Conservation (phyloP, 2,329 filamentous ascomycete species). For the Rhytidhysteron rufulum region DNA sequence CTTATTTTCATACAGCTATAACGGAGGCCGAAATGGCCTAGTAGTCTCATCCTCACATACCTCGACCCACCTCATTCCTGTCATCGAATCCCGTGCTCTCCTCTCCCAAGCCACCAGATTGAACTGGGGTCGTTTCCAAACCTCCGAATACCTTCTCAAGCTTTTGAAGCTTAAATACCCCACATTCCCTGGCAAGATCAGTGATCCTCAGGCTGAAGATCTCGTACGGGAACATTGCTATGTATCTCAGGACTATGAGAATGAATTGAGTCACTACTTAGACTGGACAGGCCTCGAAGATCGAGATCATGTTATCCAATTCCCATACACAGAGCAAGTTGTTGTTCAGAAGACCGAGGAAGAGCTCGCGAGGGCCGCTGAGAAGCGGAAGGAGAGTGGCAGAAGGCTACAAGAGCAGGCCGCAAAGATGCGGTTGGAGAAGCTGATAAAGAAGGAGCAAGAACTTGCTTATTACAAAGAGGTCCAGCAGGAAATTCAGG, state of each 20-base stretch:
- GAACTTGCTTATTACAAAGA: slow-evolving; percentile 92
- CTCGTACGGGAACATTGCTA: slow-evolving; percentile 89
- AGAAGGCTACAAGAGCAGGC: slow-evolving; percentile 90
- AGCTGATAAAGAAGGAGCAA: slow-evolving; percentile 91
- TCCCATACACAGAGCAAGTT: slow-evolving; percentile 88
- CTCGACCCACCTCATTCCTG: slow-evolving; percentile 91
- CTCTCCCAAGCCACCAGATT: slow-evolving; percentile 81
- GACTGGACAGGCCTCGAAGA: slow-evolving; percentile 93
- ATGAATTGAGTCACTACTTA: slow-evolving; percentile 70
- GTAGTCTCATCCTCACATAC: slow-evolving; percentile 91
- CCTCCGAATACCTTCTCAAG: slow-evolving; percentile 86
- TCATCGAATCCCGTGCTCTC: slow-evolving; percentile 80
- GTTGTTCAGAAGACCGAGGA: slow-evolving; percentile 90
- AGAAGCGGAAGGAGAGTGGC: slow-evolving; percentile 92
- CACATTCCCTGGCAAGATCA: slow-evolving; percentile 80
- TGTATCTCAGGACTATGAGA: slow-evolving; percentile 76
- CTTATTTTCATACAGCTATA: slow-evolving; percentile 91
- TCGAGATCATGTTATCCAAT: slow-evolving; percentile 83
- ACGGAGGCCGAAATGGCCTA: slow-evolving; percentile 80
- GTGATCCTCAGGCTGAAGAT: slow-evolving; percentile 79
- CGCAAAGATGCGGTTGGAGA: slow-evolving; percentile 94
- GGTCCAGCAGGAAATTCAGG: slow-evolving; percentile 65
- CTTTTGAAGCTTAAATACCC: slow-evolving; percentile 90
- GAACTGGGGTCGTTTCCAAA: slow-evolving; percentile 92
- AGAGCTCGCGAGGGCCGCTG: slow-evolving; percentile 82